Conservation (phyloP, 106 monocot species). For the Xerophyta viscosa region DNA sequence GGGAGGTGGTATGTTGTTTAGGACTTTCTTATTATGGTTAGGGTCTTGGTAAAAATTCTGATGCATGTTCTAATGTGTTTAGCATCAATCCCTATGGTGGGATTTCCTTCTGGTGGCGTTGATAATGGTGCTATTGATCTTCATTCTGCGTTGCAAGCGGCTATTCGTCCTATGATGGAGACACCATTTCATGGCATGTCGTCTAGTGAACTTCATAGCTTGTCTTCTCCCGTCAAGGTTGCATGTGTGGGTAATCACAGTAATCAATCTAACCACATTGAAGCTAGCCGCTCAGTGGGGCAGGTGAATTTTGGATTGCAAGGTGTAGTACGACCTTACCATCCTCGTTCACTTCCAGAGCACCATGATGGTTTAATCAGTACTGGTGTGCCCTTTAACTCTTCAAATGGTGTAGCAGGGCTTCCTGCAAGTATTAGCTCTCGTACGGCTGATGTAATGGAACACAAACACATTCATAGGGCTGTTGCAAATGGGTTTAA, state of each 20-base stretch:
- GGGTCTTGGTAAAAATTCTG: too few species aligned
- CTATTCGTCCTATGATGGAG: background rate
- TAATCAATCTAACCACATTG: slow-evolving; percentile 24
- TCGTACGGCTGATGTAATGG: too few species aligned
- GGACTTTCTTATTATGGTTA: too few species aligned
- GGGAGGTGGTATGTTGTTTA: too few species aligned
- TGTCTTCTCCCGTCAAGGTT: slow-evolving; percentile 36
- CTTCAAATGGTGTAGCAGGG: too few species aligned
- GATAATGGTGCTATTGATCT: background rate
- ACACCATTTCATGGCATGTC: slow-evolving; percentile 8
- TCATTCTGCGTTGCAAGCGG: background rate
- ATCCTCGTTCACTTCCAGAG: slow-evolving; percentile 76
- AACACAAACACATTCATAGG: too few species aligned
- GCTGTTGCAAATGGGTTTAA: too few species aligned
- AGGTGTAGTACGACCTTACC: slow-evolving; percentile 23
- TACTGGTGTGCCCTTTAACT: too few species aligned
- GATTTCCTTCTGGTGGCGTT: background rate
- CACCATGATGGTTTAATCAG: too few species aligned
- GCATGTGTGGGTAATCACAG: slow-evolving; percentile 23
- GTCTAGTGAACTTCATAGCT: slow-evolving; percentile 29
- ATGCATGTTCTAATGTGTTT: background rate
- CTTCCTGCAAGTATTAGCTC: too few species aligned
- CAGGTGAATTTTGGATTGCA: slow-evolving; percentile 56
- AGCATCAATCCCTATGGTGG: background rate
- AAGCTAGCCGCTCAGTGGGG: slow-evolving; percentile 42